These are phyloP conservation scores for Pseudogymnoascus sp. DNA, from an alignment of 2,329 filamentous ascomycete genomes.

Conservation along the genomic window DNA sequence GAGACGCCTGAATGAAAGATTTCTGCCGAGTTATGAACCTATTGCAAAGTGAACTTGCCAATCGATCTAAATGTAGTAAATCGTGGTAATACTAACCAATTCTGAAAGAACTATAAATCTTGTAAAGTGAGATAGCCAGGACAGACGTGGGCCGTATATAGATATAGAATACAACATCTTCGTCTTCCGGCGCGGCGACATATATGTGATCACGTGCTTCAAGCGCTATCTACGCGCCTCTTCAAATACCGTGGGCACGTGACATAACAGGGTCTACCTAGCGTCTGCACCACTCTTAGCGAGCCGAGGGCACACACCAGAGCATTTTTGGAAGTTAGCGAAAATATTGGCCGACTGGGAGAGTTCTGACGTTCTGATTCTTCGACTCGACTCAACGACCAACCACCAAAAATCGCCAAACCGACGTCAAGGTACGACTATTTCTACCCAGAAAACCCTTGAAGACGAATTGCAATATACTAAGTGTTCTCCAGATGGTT, in stretches of 20 bases:
- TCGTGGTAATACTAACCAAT: background rate
- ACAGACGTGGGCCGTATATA: background rate
- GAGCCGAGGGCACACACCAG: constrained; percentile 14
- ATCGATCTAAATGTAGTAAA: background rate
- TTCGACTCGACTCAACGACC: constrained; percentile 9
- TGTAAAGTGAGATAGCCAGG: background rate
- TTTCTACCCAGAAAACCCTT: background rate
- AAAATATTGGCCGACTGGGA: constrained; percentile 8
- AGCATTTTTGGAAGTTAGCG: constrained; percentile 9
- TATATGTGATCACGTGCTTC: background rate
- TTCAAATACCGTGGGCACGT: background rate
- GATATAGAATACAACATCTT: background rate
- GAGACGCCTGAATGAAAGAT: background rate
- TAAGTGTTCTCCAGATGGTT: constrained; percentile 65
- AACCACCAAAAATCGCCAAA: background rate
- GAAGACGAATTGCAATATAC: constrained; percentile 4
- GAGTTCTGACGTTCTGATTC: constrained; percentile 5
- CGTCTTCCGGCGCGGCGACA: background rate
- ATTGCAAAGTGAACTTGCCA: background rate
- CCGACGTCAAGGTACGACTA: constrained; percentile 23
- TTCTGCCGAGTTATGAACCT: background rate
- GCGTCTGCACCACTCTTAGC: constrained; percentile 19
- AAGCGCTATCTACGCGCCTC: background rate
- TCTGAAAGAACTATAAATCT: background rate
- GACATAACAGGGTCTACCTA: background rate